These are phyloP conservation scores for Monosporascus sp. DNA, from an alignment of 2,329 filamentous ascomycete species.

Conservation along the genomic window DNA sequence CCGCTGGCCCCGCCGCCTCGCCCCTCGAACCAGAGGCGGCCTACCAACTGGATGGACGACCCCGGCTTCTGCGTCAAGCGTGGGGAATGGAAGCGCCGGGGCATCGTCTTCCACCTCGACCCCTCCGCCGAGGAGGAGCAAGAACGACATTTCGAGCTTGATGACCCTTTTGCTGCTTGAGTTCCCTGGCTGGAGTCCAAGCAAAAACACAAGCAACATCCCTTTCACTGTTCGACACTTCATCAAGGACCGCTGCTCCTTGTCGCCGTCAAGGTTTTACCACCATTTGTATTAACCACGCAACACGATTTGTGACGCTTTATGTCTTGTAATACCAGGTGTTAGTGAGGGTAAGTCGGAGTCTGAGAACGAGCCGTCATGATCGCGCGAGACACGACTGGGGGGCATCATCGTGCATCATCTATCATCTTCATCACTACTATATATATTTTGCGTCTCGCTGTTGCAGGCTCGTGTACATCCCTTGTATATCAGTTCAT, in stretches of 20 bases:
- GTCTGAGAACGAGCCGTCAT: no score
- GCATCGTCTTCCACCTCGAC: constrained; percentile 27
- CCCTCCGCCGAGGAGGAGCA: constrained; percentile 16
- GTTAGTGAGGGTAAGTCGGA: neutral
- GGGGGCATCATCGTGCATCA: neutral
- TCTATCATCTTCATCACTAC: no score
- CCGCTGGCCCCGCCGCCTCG: constrained; percentile 12
- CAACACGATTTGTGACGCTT: neutral
- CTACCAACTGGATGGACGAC: constrained; percentile 21
- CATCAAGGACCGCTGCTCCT: no score
- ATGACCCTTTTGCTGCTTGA: constrained; percentile 10
- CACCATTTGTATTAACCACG: neutral
- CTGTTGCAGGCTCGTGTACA: neutral
- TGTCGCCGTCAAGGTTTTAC: no score
- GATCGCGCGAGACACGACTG: neutral
- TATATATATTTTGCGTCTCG: neutral
- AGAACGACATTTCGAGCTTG: constrained; percentile 23
- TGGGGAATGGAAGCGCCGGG: constrained; percentile 27
- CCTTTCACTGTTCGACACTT: no score
- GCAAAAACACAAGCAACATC: neutral
- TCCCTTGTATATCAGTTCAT: neutral
- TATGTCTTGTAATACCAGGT: neutral
- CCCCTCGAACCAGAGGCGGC: constrained; percentile 15
- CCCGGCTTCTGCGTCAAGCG: constrained; percentile 24
- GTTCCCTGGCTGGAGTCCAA: constrained; percentile 4